Base-by-base conservation (phyloP, 106 monocot genomes). In the Dendrobium huoshanense region DNA sequence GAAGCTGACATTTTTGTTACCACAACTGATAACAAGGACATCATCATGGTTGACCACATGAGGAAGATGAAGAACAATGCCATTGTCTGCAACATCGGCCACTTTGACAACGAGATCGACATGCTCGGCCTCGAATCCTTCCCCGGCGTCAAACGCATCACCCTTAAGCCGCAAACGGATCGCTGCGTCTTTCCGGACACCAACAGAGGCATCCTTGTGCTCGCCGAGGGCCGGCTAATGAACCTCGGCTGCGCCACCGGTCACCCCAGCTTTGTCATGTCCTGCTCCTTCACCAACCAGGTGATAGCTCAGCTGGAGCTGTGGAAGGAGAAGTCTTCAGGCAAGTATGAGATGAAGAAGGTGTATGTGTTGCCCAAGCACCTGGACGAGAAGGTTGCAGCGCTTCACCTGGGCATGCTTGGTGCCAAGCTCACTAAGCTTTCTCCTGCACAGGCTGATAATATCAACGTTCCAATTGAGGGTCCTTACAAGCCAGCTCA, bases 61-160 rank as follows among this genome's bases (percentile, higher is more conserved):
- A 86, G 82, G 86, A 91, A 93, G 91, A 96, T 96, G 95, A 96
- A 96, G 93, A 96, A 96, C 93, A 96, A 96, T 49, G 93, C 95
- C 44, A 96, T 96, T 68, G 91, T 80, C 7, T 84, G 79, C 84
- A 79, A 84, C 84, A 84, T 84, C n/a, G 75, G 84, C 20, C 79
- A 84, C 75, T 79, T 78, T 22, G 79, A 83, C 73, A 78, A 83
- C 10, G 95, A 96, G 91, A 96, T 96, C 40, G 95, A 96, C 80
- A 93, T 96, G 91, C 75, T 48, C 5, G 95, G 95, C 2, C 83
- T 96, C 22, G 95, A 96, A 87, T 89, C 86, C 9, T 93, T 82
- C 87, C 92, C 91, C 1, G 95, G 91, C 8, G 59, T 84, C 24
- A 59, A 80, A 45, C 64, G 73, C 74, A 75, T 75, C n/a, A 79